Evolutionary conservation across 495 filamentous ascomycete species (phyloP), one percentile per base, ranked within the genome.

Genomic region (Lophiostoma macrostomum): DNA sequence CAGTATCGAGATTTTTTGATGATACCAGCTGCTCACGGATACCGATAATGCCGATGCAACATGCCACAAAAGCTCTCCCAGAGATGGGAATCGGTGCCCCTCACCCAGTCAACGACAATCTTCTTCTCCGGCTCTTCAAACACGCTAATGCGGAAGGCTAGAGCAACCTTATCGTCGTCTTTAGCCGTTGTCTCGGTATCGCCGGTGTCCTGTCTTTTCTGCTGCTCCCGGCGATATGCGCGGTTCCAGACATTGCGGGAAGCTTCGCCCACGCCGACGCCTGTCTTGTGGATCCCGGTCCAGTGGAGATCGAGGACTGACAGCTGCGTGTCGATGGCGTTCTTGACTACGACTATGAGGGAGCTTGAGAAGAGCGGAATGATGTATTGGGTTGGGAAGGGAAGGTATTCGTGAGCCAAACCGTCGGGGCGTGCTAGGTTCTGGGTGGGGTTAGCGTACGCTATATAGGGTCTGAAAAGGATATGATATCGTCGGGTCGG

Each of bases 31-130:
- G 10, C 8, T 25, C 22, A 20, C 16, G 6, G n/a, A n/a, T 25
- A 14, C 28, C 18, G 31, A 30, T 20, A 19, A 10, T 4, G 10
- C 6, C 35, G 34, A 45, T 56, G 53, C 1, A 95, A 42, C 77
- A 90, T 87, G 0, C 88, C 91, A 50, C 83, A 86, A 53, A 97
- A 86, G 63, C 90, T 95, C 70, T 95, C 89, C 68, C 94, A 96
- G 3, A 96, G 56, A 5, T 83, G 79, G 4, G 75, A 70, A 46
- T 97, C 88, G 6, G 69, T 72, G 5, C 91, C 91, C 56, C 84
- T 82, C 7, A 86, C 66, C 91, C 91, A 96, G 27, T 83, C 74
- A 2, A 93, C 64, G 6, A 71, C 49, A 5, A 86, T 25, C 22
- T 31, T 71, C 20, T 56, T 55, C 13, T 28, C 35, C 14, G 25